Evolutionary conservation across 2,329 filamentous ascomycete species (phyloP).

Genomic region (Chrysoporthe puriensis): DNA sequence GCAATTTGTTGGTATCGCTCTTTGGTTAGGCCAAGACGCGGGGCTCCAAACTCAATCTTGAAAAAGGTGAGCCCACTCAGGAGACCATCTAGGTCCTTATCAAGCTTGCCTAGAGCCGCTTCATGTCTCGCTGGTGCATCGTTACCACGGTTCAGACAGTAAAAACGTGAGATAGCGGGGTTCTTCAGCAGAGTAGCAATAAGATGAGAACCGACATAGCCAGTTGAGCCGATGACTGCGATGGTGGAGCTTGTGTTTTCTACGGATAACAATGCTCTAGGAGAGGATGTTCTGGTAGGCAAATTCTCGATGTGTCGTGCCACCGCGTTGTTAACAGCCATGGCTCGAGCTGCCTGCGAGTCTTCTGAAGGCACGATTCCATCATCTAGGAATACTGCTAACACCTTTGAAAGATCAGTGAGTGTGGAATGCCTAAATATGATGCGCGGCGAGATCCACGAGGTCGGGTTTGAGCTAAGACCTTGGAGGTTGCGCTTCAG

Average conservation of each 20-base stretch:
- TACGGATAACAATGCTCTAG: not conserved
- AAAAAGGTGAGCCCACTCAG: constrained; percentile 6
- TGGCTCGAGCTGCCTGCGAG: not conserved
- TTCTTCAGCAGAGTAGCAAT: not conserved
- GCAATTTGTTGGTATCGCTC: not conserved
- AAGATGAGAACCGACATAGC: constrained; percentile 13
- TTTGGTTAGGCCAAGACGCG: not conserved
- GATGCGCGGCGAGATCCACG: constrained; percentile 10
- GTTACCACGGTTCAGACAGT: constrained; percentile 15
- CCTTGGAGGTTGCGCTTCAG: constrained; percentile 26
- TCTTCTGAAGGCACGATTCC: constrained; percentile 1
- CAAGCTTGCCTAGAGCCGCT: constrained; percentile 1
- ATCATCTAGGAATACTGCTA: constrained; percentile 1
- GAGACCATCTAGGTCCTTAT: not conserved
- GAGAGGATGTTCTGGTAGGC: not conserved
- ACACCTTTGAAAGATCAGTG: not conserved
- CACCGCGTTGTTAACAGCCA: not conserved
- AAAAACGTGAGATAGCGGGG: not conserved
- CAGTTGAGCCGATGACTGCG: constrained; percentile 19
- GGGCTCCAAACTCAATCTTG: not conserved
- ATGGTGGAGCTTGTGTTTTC: not conserved
- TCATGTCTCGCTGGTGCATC: not conserved
- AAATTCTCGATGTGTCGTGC: constrained; percentile 4
- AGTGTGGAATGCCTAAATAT: constrained; percentile 14
- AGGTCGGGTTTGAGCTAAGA: constrained; percentile 3